A percentile compares a stretch with the other conserved stretches of the same genome.
Conservation (phyloP, 129 eudicot species). For the Flaveria bidentis region DNA sequence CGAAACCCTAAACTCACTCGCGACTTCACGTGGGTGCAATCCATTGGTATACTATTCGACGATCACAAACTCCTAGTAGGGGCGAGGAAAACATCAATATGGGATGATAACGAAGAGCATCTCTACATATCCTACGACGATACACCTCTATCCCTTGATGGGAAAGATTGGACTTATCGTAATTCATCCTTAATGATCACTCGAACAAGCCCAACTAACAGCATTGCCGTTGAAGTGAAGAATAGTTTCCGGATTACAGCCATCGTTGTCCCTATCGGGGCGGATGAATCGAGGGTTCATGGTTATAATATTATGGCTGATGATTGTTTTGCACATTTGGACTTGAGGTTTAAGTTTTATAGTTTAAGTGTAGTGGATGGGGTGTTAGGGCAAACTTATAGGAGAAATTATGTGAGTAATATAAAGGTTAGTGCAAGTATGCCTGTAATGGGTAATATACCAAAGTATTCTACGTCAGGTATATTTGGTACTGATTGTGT, state of each 20-base stretch:
- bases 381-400: constrained; percentile 49
- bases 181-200: constrained; percentile 31
- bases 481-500: constrained; percentile 42
- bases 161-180: constrained; percentile 6
- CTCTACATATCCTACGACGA: constrained; percentile 30
- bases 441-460: constrained; percentile 43
- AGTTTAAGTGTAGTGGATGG: constrained; percentile 38
- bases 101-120: constrained; percentile 46
- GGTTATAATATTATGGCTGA: constrained; percentile 40
- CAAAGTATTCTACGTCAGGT: constrained; percentile 29
- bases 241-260: constrained; percentile 37
- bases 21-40: constrained; percentile 60
- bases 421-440: constrained; percentile 37
- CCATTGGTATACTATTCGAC: constrained; percentile 43
- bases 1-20: constrained; percentile 40
- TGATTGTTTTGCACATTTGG: constrained; percentile 52
- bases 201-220: constrained; percentile 33
- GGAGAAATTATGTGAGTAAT: constrained; percentile 42
- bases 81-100: constrained; percentile 38
- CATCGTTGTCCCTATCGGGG: constrained; percentile 38
- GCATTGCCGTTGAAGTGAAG: constrained; percentile 31
- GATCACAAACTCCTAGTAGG: constrained; percentile 39
- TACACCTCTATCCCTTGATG: constrained; percentile 32
- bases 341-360: constrained; percentile 43
- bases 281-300: constrained; percentile 45